Evolutionary conservation across 208 protist species (phyloP), one percentile per base, ranked within the genome.

Genomic region (Leishmania martiniquensis): DNA sequence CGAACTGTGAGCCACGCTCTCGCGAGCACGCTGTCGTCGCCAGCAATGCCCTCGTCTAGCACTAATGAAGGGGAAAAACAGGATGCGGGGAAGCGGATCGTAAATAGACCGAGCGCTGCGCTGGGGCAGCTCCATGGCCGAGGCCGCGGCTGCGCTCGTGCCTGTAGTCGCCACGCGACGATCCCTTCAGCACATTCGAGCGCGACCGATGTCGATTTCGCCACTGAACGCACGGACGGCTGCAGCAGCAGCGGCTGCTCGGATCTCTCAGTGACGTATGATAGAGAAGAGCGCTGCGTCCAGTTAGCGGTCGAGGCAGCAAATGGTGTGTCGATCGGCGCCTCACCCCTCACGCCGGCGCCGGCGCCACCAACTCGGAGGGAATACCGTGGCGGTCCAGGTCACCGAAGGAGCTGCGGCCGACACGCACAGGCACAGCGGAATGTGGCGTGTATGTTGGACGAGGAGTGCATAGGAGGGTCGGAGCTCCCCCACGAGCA

Each of bases 1-100:
- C 45, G 12, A 5, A 80, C 68, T 32, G 29, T 29, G 76, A 55
- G 76, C 42, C 59, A 59, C 25, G 9, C 57, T 49, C 70, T 69
- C 57, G 57, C 69, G 57, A 52, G 34, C 45, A 54, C 66, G 67
- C 1, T 52, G 25, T 12, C 65, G 52, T 32, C 65, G 29, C 52
- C 66, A 42, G 59, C 66, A 63, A 25, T 7, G 29, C 29, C 57
- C 57, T 63, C 29, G 2, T 55, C 69, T 25, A 7, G 51, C 55
- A 71, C 32, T 52, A 42, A 22, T 37, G 42, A 42, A 32, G 37
- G 39, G 29, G 42, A 34, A n/a, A 47, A 42, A 29, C n/a, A 13
- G 45, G 44, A 59, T 37, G 34, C 37, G 34, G 25, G 10, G n/a
- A 32, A 29, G 63, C 42, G 25, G 25, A 47, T 51, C 63, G n/a